Evolutionary conservation across 257 asterid species (phyloP), one percentile per base, ranked within the genome.

Genomic region (Petrea volubilis): DNA sequence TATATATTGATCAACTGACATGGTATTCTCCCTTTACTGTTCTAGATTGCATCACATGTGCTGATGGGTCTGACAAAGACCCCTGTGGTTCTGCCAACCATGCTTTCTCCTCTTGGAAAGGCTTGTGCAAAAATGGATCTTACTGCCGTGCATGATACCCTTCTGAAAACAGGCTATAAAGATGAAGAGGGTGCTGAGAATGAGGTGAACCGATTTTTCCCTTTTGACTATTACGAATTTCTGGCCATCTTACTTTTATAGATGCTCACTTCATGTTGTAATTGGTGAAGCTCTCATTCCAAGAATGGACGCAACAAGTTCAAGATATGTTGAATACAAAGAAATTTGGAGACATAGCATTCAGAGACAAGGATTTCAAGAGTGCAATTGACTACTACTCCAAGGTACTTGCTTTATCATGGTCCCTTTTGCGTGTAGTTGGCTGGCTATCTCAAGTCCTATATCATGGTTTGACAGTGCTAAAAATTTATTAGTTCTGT

Each of bases 301-400:
- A 94, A 89, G 99, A 94, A 79, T 94, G 99, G 99, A 94, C 99
- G 4, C 99, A 93, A 73, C 97, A 94, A 85, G 99, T 94, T 83
- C 99, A 94, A 83, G 99, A 94, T 78, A 94, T 94, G 96, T 70
- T 91, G 65, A 91, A 91, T 71, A 94, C 97, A 1, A 94, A 91
- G 85, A 91, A 91, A 80, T 89, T 86, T 61, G 99, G 98, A 27
- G 98, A 94, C 70, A 86, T 86, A 41, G 96, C 98, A 18, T 94
- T 94, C 68, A 83, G 96, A 77, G 98, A 94, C 90, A 91, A 88
- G 82, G 98, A 94, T 72, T 91, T 94, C 86, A 88, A 86, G 88
- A 82, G 68, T 77, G 97, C 99, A 44, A 64, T 91, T 31, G 99
- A 94, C 41, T 84, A 79, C 81, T 94, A 94, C 74, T 94, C 99